Percentiles rank a stretch among this genome's conserved stretches.
These are phyloP conservation scores for Acanthamoeba healyi DNA, from an alignment of 208 protist species.

Conservation along the genomic window DNA sequence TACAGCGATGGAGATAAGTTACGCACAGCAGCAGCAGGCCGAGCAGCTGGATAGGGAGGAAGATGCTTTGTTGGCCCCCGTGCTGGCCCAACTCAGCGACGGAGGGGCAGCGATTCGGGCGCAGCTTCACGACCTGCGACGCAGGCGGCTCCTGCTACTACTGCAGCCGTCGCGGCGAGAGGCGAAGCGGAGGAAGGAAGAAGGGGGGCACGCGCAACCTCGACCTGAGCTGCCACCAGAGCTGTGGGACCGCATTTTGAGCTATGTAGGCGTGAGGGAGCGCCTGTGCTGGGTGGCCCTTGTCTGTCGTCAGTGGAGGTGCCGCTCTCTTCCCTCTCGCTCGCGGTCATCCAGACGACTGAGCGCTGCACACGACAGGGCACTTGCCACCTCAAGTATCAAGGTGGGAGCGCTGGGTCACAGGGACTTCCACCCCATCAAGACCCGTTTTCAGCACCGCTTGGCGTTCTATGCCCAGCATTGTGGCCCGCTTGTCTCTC, in stretches of 20 bases:
- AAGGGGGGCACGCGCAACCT: neutral
- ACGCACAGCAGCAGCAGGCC: too few species aligned
- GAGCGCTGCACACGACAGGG: neutral
- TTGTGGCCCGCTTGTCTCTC: neutral
- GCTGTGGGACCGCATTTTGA: neutral
- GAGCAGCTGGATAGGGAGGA: neutral
- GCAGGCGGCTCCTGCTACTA: neutral
- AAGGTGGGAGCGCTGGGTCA: neutral
- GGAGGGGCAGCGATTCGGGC: neutral
- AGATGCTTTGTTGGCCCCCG: neutral
- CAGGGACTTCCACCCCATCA: neutral
- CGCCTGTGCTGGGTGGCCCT: neutral
- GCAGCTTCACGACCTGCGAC: neutral
- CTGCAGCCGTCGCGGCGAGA: neutral
- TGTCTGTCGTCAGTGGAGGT: neutral
- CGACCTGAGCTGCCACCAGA: neutral
- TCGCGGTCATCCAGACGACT: neutral
- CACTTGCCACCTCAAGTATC: neutral
- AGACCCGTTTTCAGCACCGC: neutral
- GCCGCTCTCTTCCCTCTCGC: neutral
- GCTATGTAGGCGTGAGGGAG: neutral
- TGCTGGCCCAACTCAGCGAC: neutral
- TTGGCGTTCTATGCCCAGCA: neutral
- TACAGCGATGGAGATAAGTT: neutral
- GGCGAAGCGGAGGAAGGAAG: neutral